Base-by-base conservation (phyloP, 768 basidiomycete genomes). In the Chiua virens region DNA sequence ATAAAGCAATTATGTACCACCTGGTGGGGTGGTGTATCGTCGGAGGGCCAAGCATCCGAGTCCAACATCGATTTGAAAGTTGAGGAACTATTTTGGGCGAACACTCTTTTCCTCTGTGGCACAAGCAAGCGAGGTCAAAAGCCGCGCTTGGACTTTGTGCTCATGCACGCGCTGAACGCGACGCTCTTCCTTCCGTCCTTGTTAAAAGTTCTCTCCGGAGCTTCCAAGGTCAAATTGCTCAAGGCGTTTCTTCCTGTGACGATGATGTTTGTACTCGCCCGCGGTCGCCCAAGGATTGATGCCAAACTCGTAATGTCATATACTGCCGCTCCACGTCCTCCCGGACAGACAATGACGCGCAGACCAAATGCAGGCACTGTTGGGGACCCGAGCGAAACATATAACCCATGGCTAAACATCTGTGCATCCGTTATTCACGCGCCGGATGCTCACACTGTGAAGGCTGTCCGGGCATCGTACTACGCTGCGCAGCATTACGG, bases 91-190 rank as follows among this genome's bases (percentile, higher is more conserved):
- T n/a, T 77, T 42, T 60, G 80, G 76, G 57, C 64, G 6, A 67
- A 72, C 17, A 75, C 78, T 3, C 68, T 82, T 8, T 70, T 83
- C 17, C 66, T 80, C 30, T 74, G 73, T 25, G 78, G 73, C 0
- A 75, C 78, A 0, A 72, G 80, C 21, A 75, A 73, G 55, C 66
- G 62, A 22, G 79, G 75, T 3, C 68, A 75, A 36, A 73, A 76
- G 55, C 77, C 79, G 8, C 70, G 81, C 5, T 60, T 83, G 25
- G 82, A 74, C 51, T 74, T 84, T 68, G 80, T 82, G 75, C 65
- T 84, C 45, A 79, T 81, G 80, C 83, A 84, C 56, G 57, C 81
- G 41, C 68, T 84, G 40, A 83, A 76, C 10, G 75, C 75, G 32
- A 71, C 79, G 8, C 56, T 82, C 5, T 81, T 82, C 65, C 56